A percentile compares a stretch with the other conserved stretches of the same genome.
These are phyloP conservation scores for Xylaria venustula DNA, from an alignment of 495 filamentous ascomycete genomes.

Conservation along the genomic window DNA sequence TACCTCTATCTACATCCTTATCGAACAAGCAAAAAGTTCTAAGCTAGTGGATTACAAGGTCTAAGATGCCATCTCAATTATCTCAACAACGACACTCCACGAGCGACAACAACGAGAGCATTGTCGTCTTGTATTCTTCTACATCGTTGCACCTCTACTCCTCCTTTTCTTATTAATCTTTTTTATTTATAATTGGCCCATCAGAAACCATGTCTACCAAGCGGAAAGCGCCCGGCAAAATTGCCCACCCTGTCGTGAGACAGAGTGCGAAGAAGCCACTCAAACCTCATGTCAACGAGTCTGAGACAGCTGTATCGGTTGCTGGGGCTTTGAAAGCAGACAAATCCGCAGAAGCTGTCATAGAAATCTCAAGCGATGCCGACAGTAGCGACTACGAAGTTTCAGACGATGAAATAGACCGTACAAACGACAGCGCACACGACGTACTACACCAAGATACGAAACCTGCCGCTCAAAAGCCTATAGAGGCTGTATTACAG, in stretches of 20 bases:
- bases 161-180: too few relatives aligned
- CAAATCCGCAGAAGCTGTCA: slow-evolving; percentile 30
- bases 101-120: neutral
- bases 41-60: slow-evolving; percentile 1
- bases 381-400: slow-evolving; percentile 39
- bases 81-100: neutral
- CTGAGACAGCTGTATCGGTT: slow-evolving; percentile 60
- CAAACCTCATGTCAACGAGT: slow-evolving; percentile 71
- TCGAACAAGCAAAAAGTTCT: slow-evolving; percentile 17
- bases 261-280: slow-evolving; percentile 59
- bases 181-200: too few relatives aligned
- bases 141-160: too few relatives aligned
- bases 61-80: neutral
- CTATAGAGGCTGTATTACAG: neutral
- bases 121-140: too few relatives aligned
- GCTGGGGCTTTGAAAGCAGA: slow-evolving; percentile 25
- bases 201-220: slow-evolving; percentile 59
- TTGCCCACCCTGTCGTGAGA: slow-evolving; percentile 51
- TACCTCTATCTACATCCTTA: slow-evolving; percentile 1
- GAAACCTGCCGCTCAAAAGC: slow-evolving; percentile 4
- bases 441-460: slow-evolving; percentile 9
- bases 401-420: slow-evolving; percentile 30
- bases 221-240: slow-evolving; percentile 46
- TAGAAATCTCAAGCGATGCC: slow-evolving; percentile 59
- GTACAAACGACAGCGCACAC: slow-evolving; percentile 23